Evolutionary conservation across 257 asterid genomes (phyloP).

Genomic region (Solanum bukasovii): DNA sequence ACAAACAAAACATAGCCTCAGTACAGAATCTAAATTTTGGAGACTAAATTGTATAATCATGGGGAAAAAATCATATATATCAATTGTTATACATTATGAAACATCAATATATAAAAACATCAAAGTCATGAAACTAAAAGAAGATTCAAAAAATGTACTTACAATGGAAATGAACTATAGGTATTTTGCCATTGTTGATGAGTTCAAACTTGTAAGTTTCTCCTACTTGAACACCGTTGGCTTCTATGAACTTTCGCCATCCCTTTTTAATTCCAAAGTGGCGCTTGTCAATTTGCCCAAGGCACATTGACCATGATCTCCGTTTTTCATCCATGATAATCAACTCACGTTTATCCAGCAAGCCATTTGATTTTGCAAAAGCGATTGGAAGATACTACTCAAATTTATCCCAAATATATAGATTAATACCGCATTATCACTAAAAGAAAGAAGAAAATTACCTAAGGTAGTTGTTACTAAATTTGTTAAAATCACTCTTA

Average conservation of each 20-base stretch:
- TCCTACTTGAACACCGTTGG: constrained; percentile 8
- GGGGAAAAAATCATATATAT: background rate
- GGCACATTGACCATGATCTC: background rate
- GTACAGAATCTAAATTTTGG: background rate
- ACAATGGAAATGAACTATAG: constrained; percentile 1
- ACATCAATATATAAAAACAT: background rate
- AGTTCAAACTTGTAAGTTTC: constrained; percentile 13
- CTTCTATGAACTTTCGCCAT: background rate
- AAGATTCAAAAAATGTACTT: background rate
- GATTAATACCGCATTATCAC: background rate
- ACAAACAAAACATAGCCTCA: background rate
- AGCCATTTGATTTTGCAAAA: background rate
- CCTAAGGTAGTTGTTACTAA: background rate
- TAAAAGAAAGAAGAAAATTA: too few species aligned
- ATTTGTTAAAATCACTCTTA: background rate
- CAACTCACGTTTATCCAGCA: background rate
- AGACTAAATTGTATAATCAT: background rate
- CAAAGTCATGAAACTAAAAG: background rate
- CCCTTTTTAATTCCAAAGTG: background rate
- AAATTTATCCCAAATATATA: background rate
- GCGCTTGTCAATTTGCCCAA: background rate
- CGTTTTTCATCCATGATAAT: background rate
- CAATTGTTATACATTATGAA: background rate
- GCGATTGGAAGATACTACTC: background rate
- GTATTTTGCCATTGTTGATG: background rate